Evolutionary conservation across 2,329 filamentous ascomycete genomes (phyloP).

Genomic region (Taxawa tesnikishii): DNA sequence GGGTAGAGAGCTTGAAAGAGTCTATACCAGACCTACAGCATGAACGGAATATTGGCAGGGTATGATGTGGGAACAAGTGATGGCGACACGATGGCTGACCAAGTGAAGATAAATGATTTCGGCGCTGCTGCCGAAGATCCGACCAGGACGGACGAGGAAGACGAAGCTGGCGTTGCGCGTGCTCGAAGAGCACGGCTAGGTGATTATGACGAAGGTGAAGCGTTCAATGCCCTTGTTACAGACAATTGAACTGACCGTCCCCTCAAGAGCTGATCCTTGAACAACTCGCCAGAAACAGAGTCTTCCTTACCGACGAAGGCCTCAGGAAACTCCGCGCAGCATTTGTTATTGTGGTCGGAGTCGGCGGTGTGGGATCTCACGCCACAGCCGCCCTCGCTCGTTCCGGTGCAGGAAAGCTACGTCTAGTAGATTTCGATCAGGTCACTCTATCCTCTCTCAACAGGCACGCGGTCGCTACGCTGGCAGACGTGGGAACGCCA

Average conservation of each 20-base stretch:
- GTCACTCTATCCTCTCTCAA: conserved; percentile 91
- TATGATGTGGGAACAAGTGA: conserved; percentile 17
- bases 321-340: conserved; percentile 66
- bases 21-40: conserved; percentile 47
- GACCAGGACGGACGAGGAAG: conserved; percentile 34
- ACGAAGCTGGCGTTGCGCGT: conserved; percentile 45
- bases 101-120: conserved; percentile 46
- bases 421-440: conserved; percentile 94
- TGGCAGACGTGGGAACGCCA: conserved; percentile 83
- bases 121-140: conserved; percentile 38
- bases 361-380: conserved; percentile 91
- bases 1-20: conserved; percentile 45
- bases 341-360: conserved; percentile 83
- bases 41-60: conserved; percentile 37
- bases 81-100: conserved; percentile 23
- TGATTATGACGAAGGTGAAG: conserved; percentile 49
- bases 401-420: conserved; percentile 76
- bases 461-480: conserved; percentile 85
- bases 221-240: background rate
- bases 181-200: conserved; percentile 48
- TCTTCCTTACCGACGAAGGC: conserved; percentile 76
- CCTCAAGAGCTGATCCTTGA: conserved; percentile 74
- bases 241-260: conserved; percentile 8
- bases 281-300: conserved; percentile 83
- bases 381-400: conserved; percentile 74